A percentile compares a stretch with the other conserved stretches of the same genome.
These are phyloP conservation scores for Aspergillus asperescens DNA, from an alignment of 495 filamentous ascomycete species.

Conservation along the genomic window DNA sequence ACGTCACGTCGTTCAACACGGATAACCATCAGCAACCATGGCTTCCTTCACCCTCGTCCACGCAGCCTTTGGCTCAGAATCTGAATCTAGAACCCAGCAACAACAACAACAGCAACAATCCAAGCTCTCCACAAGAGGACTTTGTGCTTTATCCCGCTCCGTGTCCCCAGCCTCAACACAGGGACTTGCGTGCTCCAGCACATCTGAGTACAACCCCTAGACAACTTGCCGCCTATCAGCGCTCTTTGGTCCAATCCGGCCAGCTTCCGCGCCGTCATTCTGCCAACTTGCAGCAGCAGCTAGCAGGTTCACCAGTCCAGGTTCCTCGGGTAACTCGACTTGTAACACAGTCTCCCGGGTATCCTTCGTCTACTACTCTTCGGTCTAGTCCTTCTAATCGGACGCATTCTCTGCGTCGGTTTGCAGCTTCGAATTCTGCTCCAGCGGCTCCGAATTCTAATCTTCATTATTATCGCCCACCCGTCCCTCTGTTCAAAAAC, in stretches of 20 bases:
- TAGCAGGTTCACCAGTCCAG: constrained; percentile 31
- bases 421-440: constrained; percentile 35
- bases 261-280: constrained; percentile 34
- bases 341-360: constrained; percentile 31
- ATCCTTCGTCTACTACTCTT: constrained; percentile 38
- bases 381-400: constrained; percentile 40
- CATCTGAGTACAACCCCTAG: constrained; percentile 39
- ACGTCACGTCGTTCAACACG: constrained; percentile 60
- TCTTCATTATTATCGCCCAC: constrained; percentile 38
- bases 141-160: constrained; percentile 43
- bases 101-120: constrained; percentile 32
- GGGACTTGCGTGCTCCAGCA: constrained; percentile 35
- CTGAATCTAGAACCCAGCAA: constrained; percentile 39
- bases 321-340: constrained; percentile 38
- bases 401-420: constrained; percentile 29
- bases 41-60: constrained; percentile 51
- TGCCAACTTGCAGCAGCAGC: constrained; percentile 33
- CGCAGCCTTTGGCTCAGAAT: constrained; percentile 43
- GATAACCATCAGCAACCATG: constrained; percentile 59
- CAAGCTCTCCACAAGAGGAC: constrained; percentile 33
- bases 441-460: constrained; percentile 19
- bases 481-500: constrained; percentile 48
- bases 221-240: constrained; percentile 30
- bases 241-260: constrained; percentile 28
- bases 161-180: constrained; percentile 26